Evolutionary conservation across 768 basidiomycete species (phyloP), one percentile per base, ranked within the genome.

Genomic region (Agrocybe chaxingu): DNA sequence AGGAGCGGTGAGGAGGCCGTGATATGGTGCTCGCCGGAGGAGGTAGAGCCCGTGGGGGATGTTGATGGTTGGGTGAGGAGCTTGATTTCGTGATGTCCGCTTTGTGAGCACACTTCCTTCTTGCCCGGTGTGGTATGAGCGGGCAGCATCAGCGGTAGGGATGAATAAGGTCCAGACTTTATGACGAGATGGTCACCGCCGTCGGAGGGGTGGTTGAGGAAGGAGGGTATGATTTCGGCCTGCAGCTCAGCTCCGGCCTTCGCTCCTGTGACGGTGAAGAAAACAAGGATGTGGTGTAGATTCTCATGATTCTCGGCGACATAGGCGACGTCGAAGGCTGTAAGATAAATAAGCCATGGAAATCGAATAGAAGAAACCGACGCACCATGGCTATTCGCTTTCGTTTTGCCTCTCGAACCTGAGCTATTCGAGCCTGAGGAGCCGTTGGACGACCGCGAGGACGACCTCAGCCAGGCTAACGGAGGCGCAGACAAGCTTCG

Each of bases 251-350:
- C 65, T 2, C 77, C 77, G 3, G 77, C 68, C 1, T 70, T 73
- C 3, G 72, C 62, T 3, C 80, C 79, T 1, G 73, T 73, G 31
- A 84, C 70, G 16, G 79, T 79, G 45, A 94, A 71, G 62, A 92
- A 88, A 18, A 92, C 79, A 33, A 92, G 72, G 30, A 96, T 77
- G 43, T 87, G 86, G 18, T 84, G 82, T 3, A 98, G 79, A 50
- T 84, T 90, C 63, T 94, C 90, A 62, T 95, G 92, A 60, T 91
- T 80, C 66, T 97, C 95, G 19, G 80, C 79, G 32, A 81, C 71
- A 55, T 80, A 79, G 39, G 67, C 59, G 24, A 80, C 70, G 32
- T 79, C 75, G 50, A 81, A 77, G 4, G 60, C 72, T 58, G 60
- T 57, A 66, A 39, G 34, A 32, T 54, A 24, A 56, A 45, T 36